Evolutionary conservation across 2,329 filamentous ascomycete species (phyloP).

Genomic region (Monosporascus sp.): DNA sequence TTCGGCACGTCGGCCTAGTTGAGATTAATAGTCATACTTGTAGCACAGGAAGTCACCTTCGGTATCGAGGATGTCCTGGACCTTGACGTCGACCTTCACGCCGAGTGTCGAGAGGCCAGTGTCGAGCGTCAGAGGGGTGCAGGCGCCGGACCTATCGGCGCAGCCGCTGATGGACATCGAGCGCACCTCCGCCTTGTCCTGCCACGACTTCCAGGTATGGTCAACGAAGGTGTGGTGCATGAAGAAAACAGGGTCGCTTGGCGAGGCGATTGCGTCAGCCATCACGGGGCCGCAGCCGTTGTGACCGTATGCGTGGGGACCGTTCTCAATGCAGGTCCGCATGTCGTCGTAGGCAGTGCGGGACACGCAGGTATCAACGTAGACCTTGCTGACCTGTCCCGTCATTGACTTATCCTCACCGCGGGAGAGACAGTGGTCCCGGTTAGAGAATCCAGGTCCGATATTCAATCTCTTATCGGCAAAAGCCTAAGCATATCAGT

Average conservation of each 20-base stretch:
- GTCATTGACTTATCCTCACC: background rate
- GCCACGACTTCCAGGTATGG: conserved; percentile 26
- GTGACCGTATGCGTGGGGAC: conserved; percentile 28
- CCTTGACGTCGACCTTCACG: conserved; percentile 23
- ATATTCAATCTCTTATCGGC: conserved; percentile 12
- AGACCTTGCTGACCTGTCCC: conserved; percentile 3
- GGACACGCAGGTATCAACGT: conserved; percentile 7
- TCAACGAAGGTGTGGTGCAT: conserved; percentile 29
- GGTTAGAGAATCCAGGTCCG: conserved; percentile 12
- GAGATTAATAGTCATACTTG: conserved; percentile 21
- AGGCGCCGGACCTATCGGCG: conserved; percentile 11
- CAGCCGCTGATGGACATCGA: conserved; percentile 24
- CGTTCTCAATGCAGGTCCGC: conserved; percentile 10
- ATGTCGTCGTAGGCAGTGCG: conserved; percentile 6
- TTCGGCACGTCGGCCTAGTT: background rate
- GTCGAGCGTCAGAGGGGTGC: conserved; percentile 23
- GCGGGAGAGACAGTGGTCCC: conserved; percentile 6
- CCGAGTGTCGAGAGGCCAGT: conserved; percentile 19
- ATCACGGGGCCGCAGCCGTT: conserved; percentile 28
- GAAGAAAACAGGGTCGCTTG: conserved; percentile 27
- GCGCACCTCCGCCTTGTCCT: conserved; percentile 16
- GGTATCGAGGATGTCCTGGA: conserved; percentile 21
- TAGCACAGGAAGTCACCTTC: conserved; percentile 23
- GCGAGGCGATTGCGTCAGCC: conserved; percentile 26
- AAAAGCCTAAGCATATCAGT: conserved; percentile 15